Conservation (phyloP, 2,329 filamentous ascomycete species). For the Colletotrichum gloeosporioides region DNA sequence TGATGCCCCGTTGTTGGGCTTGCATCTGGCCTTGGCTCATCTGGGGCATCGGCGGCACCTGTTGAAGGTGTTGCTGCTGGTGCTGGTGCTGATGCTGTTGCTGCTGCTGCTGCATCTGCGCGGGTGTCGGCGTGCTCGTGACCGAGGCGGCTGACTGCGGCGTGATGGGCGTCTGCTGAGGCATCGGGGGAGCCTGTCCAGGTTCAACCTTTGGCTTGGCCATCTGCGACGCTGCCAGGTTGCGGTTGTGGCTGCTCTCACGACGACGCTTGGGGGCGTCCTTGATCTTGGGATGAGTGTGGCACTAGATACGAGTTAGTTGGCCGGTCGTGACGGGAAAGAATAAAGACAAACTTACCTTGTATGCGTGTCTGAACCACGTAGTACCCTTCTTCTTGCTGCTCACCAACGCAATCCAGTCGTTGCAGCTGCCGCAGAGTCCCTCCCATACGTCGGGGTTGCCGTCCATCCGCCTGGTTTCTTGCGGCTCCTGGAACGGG, state of each 20-base stretch:
- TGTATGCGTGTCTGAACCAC: conserved; percentile 90
- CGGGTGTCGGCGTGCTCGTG: conserved; percentile 43
- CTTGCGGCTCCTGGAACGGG: conserved; percentile 78
- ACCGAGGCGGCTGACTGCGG: conserved; percentile 45
- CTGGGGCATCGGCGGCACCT: conserved; percentile 25
- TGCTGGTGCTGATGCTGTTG: conserved; percentile 28
- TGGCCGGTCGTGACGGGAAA: conserved; percentile 12
- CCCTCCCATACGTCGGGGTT: conserved; percentile 85
- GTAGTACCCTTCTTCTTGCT: conserved; percentile 93
- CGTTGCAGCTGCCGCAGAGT: conserved; percentile 77
- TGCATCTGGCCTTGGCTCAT: conserved; percentile 19
- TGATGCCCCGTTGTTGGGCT: conserved; percentile 3
- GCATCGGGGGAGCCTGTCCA: conserved; percentile 31
- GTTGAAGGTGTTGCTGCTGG: conserved; percentile 27
- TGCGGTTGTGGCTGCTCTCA: conserved; percentile 61
- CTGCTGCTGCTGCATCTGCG: conserved; percentile 32
- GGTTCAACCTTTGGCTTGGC: conserved; percentile 54
- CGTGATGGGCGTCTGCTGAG: conserved; percentile 36
- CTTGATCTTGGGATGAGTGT: conserved; percentile 75
- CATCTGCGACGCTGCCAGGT: conserved; percentile 45
- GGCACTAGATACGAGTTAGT: conserved; percentile 55
- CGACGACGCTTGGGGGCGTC: conserved; percentile 72
- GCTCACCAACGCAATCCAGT: conserved; percentile 82
- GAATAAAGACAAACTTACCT: conserved; percentile 54
- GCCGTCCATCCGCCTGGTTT: conserved; percentile 77